Base-by-base conservation (phyloP, 495 filamentous ascomycete species). In the Penicillium canescens region DNA sequence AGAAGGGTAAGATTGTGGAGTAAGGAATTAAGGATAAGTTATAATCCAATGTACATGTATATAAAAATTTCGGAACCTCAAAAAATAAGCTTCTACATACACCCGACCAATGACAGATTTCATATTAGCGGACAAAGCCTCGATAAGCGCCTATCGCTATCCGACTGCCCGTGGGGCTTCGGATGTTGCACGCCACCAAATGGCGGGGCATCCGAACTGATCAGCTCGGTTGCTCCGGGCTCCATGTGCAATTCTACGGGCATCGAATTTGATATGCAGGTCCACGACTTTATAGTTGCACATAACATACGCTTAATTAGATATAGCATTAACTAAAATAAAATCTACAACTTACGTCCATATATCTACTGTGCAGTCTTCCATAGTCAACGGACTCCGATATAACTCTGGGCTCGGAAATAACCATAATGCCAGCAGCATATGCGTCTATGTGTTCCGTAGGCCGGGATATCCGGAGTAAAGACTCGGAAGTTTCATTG, bases 1-100 rank as follows among this genome's bases (percentile, higher is more conserved):
- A 96, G 55, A 88, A 89, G 71, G 94, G 93, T 13, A 84, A 85
- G 59, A 87, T 89, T 55, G 56, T 60, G 50, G 67, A 75, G 58
- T 79, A 69, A 71, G 45, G 51, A 31, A 13, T 26, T 14, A 20
- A 3, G 37, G 36, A 23, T 7, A 31, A 41, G 13, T 16, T 23
- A 11, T 39, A 23, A 16, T 37, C n/a, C 23, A 18, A 18, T 14
- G 24, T 23, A 23, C 45, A 38, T 18, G 37, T 35, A 46, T 42
- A 46, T 54, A 37, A 44, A 9, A 37, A 38, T 46, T 46, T 40
- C 35, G 8, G 36, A 24, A 9, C 14, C 12, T 7, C 5, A 3
- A 40, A 45, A 40, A 31, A 45, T 23, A 33, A 37, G 13, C 12
- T 24, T 44, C 43, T 16, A 20, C 6, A 3, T 40, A 12, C 20